A percentile compares a stretch with the other conserved stretches of the same genome.
These are phyloP conservation scores for Trichosanthes cucumerina DNA, from an alignment of 306 rosid species.

Conservation along the genomic window DNA sequence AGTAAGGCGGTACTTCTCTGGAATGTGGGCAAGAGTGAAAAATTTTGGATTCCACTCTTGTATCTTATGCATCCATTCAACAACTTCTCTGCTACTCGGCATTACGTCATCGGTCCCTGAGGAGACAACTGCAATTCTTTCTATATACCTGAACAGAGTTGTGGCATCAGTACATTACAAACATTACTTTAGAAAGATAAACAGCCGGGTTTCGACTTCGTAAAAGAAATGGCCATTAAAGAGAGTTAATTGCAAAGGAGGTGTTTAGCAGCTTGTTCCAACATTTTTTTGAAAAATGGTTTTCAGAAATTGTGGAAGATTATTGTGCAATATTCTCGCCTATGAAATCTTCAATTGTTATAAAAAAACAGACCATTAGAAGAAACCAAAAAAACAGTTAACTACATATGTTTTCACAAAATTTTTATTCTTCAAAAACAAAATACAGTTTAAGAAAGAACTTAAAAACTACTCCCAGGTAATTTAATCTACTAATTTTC, in stretches of 20 bases:
- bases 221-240: neutral
- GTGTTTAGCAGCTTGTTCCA: neutral
- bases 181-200: neutral
- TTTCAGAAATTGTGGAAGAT: neutral
- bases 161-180: neutral
- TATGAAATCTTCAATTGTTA: neutral
- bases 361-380: neutral
- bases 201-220: neutral
- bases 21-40: conserved; percentile 62
- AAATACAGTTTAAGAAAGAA: neutral
- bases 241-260: neutral
- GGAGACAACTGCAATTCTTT: conserved; percentile 73
- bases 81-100: conserved; percentile 43
- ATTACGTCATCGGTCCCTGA: conserved; percentile 35
- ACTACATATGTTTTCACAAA: neutral
- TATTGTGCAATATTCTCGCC: neutral
- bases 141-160: conserved; percentile 63
- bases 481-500: neutral
- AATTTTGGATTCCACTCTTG: conserved; percentile 77
- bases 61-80: conserved; percentile 85
- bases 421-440: neutral
- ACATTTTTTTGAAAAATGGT: neutral
- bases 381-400: neutral
- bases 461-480: neutral
- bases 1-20: conserved; percentile 47